Percentiles rank a stretch among this genome's conserved stretches.
phyloP scores from a whole-genome alignment of 2,329 filamentous ascomycete genomes.

The Phialophora verrucosa region DNA sequence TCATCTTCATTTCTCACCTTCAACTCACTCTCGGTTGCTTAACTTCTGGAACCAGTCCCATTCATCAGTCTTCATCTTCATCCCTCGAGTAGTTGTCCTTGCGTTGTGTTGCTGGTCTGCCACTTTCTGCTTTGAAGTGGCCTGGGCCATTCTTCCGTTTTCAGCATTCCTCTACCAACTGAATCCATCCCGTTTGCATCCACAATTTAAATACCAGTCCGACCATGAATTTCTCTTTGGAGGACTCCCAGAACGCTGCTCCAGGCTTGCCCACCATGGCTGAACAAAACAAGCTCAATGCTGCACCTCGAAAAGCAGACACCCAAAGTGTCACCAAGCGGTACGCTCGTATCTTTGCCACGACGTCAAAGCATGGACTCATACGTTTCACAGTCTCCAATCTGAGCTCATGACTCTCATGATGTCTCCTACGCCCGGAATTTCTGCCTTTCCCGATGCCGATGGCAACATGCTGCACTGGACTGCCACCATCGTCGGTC shows the following conservation, averaged over 20 bases:
- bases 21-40: constrained; percentile 13
- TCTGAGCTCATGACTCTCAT: constrained; percentile 98
- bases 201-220: constrained; percentile 21
- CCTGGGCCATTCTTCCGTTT: constrained; percentile 37
- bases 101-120: background rate
- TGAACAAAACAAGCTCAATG: constrained; percentile 65
- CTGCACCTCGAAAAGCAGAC: constrained; percentile 64
- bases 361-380: constrained; percentile 13
- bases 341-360: constrained; percentile 52
- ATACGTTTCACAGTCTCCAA: constrained; percentile 70
- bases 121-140: constrained; percentile 11
- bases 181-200: constrained; percentile 28
- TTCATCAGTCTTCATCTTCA: constrained; percentile 5
- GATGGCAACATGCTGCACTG: constrained; percentile 90
- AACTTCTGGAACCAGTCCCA: constrained; percentile 9
- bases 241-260: constrained; percentile 71
- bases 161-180: constrained; percentile 32
- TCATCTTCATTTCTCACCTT: background rate
- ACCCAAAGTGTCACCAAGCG: constrained; percentile 78
- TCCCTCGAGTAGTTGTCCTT: constrained; percentile 1
- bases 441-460: constrained; percentile 90
- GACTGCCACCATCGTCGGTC: constrained; percentile 92
- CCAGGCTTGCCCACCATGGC: constrained; percentile 60
- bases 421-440: constrained; percentile 89
- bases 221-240: constrained; percentile 61